Evolutionary conservation across 257 asterid species (phyloP), one percentile per base, ranked within the genome.

Genomic region (Fraxinus anomala): DNA sequence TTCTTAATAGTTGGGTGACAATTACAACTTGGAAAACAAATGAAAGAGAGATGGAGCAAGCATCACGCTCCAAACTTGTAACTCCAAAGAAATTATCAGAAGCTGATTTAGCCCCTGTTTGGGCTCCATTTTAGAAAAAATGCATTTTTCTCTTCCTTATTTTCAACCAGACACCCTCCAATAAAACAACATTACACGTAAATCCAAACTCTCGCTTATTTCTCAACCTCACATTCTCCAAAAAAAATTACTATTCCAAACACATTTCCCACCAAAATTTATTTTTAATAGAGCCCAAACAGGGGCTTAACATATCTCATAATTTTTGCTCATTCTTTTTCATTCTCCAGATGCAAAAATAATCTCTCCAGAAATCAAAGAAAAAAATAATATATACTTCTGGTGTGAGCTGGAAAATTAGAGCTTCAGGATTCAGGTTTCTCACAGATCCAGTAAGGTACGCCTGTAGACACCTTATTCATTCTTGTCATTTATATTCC

Each of bases 1-100:
- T 74, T 47, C 65, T 67, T 47, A 31, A 73, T 30, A 31, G 73
- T 79, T 65, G 37, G 26, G 36, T 9, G 40, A 36, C 6, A 47
- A 75, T 69, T 56, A 69, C 40, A 19, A 69, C 17, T 42, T 31
- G 63, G 44, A 61, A 73, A 37, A 79, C 23, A 40, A 66, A 19
- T 7, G 37, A 19, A 73, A 56, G n/a, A 23, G 76, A 70, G 36
- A 19, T 2, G 44, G 63, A 34, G 56, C 13, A 16, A 69, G 37
- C 33, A 12, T 75, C 19, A 39, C 4, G 34, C 61, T 63, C 61
- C 39, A 10, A 75, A 49, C 71, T 19, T 21, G 14, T 34, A 14
- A n/a, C 71, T 36, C 17, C 6, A 75, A 74, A 59, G 59, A 33
- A 59, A 37, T 59, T 63, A 37, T 31, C 24, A 49, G 65, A 54